phyloP scores from a whole-genome alignment of 208 protist species.

The Acanthamoeba healyi region DNA sequence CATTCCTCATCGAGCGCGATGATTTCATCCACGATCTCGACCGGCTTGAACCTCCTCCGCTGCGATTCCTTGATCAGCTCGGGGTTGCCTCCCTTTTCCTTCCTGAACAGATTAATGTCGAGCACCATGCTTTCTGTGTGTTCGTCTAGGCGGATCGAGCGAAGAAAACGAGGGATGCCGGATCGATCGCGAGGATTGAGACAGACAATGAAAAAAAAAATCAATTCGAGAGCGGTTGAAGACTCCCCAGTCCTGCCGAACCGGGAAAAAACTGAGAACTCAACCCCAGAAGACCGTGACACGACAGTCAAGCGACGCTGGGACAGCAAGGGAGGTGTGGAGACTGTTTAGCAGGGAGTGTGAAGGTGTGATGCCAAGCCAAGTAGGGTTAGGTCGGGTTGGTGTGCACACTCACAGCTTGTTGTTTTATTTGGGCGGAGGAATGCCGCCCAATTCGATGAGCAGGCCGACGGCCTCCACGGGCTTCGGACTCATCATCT shows the following conservation, averaged over 20 bases:
- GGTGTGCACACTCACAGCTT: too few species aligned
- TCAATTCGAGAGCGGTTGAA: too few species aligned
- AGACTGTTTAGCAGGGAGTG: too few species aligned
- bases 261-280: constrained; percentile 9
- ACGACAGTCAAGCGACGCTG: too few species aligned
- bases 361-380: too few species aligned
- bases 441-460: background rate
- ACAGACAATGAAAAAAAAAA: too few species aligned
- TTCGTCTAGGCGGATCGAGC: background rate
- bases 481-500: constrained; percentile 4
- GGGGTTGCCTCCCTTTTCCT: constrained; percentile 94
- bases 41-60: constrained; percentile 93
- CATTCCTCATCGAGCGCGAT: constrained; percentile 92
- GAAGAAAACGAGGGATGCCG: too few species aligned
- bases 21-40: constrained; percentile 94
- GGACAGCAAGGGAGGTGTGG: too few species aligned
- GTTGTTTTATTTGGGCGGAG: too few species aligned
- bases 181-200: too few species aligned
- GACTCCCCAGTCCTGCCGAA: too few species aligned
- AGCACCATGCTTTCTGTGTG: constrained; percentile 84
- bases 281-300: background rate
- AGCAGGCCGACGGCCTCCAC: background rate
- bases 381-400: too few species aligned
- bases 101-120: constrained; percentile 97
- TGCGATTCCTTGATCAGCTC: constrained; percentile 96